Evolutionary conservation across 2,329 filamentous ascomycete genomes (phyloP), one percentile per base, ranked within the genome.

Genomic region (Cladosporium cucumerinum): DNA sequence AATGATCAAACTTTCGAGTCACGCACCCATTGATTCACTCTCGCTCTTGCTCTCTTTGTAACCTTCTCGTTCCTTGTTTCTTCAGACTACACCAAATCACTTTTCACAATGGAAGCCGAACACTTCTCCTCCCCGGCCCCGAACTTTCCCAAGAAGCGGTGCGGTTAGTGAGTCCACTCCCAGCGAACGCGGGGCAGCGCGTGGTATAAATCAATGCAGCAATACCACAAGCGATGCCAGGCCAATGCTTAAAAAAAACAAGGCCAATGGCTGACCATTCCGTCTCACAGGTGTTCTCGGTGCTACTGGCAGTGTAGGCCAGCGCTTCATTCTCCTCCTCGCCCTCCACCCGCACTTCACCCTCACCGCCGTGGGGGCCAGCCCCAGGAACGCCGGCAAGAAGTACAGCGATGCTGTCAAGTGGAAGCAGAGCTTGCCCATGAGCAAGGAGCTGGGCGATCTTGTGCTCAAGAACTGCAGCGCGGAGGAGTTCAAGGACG

Each of bases 241-340:
- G 32, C 32, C 32, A 34, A 21, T 32, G 26, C 25, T 51, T 14
- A 4, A 26, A 12, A 26, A 12, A 12, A 25, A 25, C 25, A 30
- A 30, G 51, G 51, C 28, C 60, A 63, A 57, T 48, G 48, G 46
- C 64, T 63, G 36, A 55, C 58, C 61, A 54, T 57, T 16, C 7
- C 57, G 49, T 61, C 62, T 21, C 60, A 48, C 68, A 84, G 81
- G 80, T 67, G 92, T 97, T 65, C 86, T 97, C 64, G 93, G 94
- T 72, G 92, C 90, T 79, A 98, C 94, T 34, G 95, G 95, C 75
- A 96, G 93, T 39, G 94, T 98, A 16, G 94, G 94, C 72, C 93
- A 97, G 80, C 89, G 95, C 74, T 98, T 98, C 79, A 95, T 98
- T 76, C 88, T 97, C 36, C 87, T 98, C 61, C 89, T 98, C 68